phyloP scores from a whole-genome alignment of 176 grass and related monocot species.

The Oryza glumipatula region DNA sequence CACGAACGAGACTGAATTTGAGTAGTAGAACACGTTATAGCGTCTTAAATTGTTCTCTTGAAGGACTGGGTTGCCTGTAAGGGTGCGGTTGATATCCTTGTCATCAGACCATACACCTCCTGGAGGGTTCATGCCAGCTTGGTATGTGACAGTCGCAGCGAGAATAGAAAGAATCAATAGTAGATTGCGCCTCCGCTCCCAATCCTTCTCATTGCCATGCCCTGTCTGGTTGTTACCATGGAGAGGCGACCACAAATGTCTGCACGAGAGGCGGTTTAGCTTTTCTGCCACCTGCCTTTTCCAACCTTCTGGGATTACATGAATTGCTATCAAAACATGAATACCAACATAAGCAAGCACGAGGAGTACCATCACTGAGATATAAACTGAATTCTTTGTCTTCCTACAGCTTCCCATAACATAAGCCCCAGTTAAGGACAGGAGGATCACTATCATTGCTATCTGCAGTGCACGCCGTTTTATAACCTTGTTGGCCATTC shows the following conservation, averaged over 20 bases:
- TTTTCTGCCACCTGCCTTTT: too few species aligned
- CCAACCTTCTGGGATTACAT: conserved; percentile 35
- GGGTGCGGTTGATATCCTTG: not conserved
- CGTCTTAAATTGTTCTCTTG: conserved; percentile 20
- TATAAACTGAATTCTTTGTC: not conserved
- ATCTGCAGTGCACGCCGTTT: conserved; percentile 39
- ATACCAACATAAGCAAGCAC: conserved; percentile 33
- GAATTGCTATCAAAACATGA: conserved; percentile 43
- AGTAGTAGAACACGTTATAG: conserved; percentile 48
- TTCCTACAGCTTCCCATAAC: conserved; percentile 39
- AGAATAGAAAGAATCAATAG: too few species aligned
- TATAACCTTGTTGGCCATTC: conserved; percentile 20
- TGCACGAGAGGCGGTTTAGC: too few species aligned
- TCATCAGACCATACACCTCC: conserved; percentile 53
- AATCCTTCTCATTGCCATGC: too few species aligned
- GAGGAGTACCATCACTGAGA: not conserved
- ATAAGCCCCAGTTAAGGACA: conserved; percentile 41
- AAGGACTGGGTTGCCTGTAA: conserved; percentile 44
- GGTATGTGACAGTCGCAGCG: conserved; percentile 24
- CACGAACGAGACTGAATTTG: conserved; percentile 45
- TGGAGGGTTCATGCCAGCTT: conserved; percentile 60
- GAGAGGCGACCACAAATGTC: too few species aligned
- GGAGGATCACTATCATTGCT: conserved; percentile 50
- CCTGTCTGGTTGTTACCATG: too few species aligned
- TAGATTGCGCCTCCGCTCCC: too few species aligned